phyloP scores from a whole-genome alignment of 495 filamentous ascomycete species.

The Umbilicaria muhlenbergii region DNA sequence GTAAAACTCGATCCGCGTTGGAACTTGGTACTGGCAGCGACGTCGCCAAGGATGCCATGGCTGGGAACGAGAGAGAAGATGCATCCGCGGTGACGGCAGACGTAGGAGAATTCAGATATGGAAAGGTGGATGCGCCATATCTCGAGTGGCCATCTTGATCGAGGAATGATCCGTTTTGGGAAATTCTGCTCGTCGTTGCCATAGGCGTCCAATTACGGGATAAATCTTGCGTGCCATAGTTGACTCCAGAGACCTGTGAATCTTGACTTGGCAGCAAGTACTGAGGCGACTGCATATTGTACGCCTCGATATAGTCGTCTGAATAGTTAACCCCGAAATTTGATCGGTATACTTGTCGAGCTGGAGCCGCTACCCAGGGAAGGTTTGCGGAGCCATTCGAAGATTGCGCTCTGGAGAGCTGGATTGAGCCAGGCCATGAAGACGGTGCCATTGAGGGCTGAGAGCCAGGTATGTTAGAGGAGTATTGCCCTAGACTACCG shows the following conservation, averaged over 20 bases:
- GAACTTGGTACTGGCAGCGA: slow-evolving; percentile 2
- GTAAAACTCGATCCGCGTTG: slow-evolving; percentile 21
- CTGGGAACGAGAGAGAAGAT: slow-evolving; percentile 3
- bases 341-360: no score
- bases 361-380: no score
- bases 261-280: slow-evolving; percentile 5
- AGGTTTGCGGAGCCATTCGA: no score
- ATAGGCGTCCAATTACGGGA: slow-evolving; percentile 7
- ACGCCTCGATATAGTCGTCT: slow-evolving; percentile 1
- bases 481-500: no score
- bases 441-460: no score
- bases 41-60: slow-evolving; percentile 12
- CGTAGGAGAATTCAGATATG: slow-evolving; percentile 1
- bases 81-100: background rate
- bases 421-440: no score
- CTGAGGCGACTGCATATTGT: slow-evolving; percentile 4
- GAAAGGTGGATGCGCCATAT: slow-evolving; percentile 2
- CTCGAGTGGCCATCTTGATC: slow-evolving; percentile 5
- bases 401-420: no score
- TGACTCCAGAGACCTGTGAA: background rate
- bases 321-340: no score
- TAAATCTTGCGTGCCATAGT: background rate
- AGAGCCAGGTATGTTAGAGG: no score
- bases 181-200: background rate
- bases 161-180: background rate